Evolutionary conservation across 176 grass and related monocot genomes (phyloP), one percentile per base, ranked within the genome.

Genomic region (Saccharum officinarum): DNA sequence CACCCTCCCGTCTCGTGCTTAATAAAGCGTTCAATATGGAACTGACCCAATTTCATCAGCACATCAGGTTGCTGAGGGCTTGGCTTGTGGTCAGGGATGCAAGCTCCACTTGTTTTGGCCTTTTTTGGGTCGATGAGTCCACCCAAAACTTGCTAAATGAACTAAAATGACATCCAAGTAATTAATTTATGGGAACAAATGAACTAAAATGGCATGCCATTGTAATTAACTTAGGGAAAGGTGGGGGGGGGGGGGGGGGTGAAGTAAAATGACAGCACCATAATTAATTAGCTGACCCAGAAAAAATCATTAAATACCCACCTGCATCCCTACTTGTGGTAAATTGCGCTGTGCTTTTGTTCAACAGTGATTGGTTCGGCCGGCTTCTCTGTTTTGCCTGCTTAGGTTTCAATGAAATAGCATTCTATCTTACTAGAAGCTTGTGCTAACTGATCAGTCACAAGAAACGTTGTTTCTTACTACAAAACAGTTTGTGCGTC

Each of bases 401-500:
- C 62, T 69, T 82, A 69, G 38, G 62, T 31, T 65, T 26, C 7
- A 33, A 31, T 66, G 4, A 4, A 37, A 15, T 39, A 65, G 20
- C 67, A 45, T 71, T 47, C 16, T 64, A 17, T 71, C 18, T 36
- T 4, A 7, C 3, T 84, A 54, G 34, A 77, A 54, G 33, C 17
- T 57, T 86, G 22, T 73, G 9, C 34, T 80, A 40, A 41, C 7
- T n/a, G 33, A 62, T 52, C n/a, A 8, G 38, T 46, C 6, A 42
- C 26, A 47, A 20, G 12, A 10, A 42, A 64, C 65, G 13, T 42
- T 57, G 1, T 41, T 86, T 42, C 45, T 45, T 41, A 71, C 71
- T 73, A n/a, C 55, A 78, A 66, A 71, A 42, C 73, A 73, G 14
- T 59, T 84, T n/a, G 6, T 83, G 55, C 55, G 69, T 54, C 36